A percentile compares a stretch with the other conserved stretches of the same genome.
These are phyloP conservation scores for Beta corolliflora DNA, from an alignment of 179 eudicot genomes.

Conservation along the genomic window DNA sequence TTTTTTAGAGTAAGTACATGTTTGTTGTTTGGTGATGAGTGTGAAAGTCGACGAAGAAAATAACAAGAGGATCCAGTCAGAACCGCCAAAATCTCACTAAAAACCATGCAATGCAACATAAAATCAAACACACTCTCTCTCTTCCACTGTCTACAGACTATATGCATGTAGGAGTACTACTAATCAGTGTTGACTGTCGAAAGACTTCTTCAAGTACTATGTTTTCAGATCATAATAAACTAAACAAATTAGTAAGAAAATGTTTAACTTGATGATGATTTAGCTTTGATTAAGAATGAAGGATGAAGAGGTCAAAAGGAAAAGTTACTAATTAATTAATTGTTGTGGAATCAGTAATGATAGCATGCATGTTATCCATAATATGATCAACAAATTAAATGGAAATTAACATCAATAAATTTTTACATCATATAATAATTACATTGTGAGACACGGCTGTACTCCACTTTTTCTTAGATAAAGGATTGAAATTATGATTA, in stretches of 20 bases:
- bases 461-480: too few relatives aligned
- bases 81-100: constrained; percentile 51
- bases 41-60: constrained; percentile 23
- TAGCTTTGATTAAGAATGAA: constrained; percentile 22
- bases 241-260: background rate
- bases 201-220: background rate
- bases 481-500: too few relatives aligned
- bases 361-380: too few relatives aligned
- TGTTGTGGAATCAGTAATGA: too few relatives aligned
- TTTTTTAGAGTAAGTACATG: constrained; percentile 14
- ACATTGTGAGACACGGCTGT: too few relatives aligned
- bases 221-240: background rate
- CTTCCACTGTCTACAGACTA: too few relatives aligned
- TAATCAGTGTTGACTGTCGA: constrained; percentile 9
- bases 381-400: too few relatives aligned
- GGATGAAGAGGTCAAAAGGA: background rate
- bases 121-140: background rate
- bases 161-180: background rate
- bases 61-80: constrained; percentile 1
- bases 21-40: constrained; percentile 25
- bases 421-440: too few relatives aligned
- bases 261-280: background rate
- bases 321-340: too few relatives aligned
- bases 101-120: constrained; percentile 38
- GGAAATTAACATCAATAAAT: too few relatives aligned